Evolutionary conservation across 495 filamentous ascomycete species (phyloP), one percentile per base, ranked within the genome.

Genomic region (Podospora pseudocomata): DNA sequence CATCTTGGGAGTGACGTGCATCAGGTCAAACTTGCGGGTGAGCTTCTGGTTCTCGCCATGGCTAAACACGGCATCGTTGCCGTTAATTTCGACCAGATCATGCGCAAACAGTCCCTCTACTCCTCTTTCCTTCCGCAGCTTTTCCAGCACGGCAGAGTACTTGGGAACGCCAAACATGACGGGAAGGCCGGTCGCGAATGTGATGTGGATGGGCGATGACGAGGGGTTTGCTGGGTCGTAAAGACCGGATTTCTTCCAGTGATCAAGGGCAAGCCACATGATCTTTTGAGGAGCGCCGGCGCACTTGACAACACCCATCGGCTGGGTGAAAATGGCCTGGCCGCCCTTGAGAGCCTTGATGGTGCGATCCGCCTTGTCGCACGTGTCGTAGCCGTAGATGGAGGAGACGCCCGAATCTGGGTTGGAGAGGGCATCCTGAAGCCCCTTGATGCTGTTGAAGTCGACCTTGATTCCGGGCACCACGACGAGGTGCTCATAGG

Each of bases 81-180:
- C 86, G 59, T 90, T 82, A 20, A 90, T 76, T 30, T 82, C 78
- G n/a, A 88, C 75, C 3, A 91, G 83, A 71, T 90, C 87, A 65
- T 91, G 89, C 66, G 84, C 81, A 75, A 91, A 91, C 20, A 90
- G 77, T 0, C 85, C 88, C 72, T 89, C 87, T 2, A 91, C 88
- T 16, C 85, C 84, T 44, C 89, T 80, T 73, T 90, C 81, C 76
- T 86, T 76, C 39, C 89, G 87, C 71, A 91, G 78, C 49, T 82
- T 78, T 60, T 90, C 88, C 2, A 91, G 81, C 19, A 78, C 80
- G 20, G 84, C 84, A 69, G 81, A 87, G 73, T 91, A 91, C 78
- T 90, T 91, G 63, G 88, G 86, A 59, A 91, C 88, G 49, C 85
- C 88, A 68, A 91, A 91, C 89, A 91, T 91, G 19, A 68, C 74